Percentiles rank a stretch among this genome's conserved stretches.
Conservation (phyloP, 2,329 filamentous ascomycete genomes). For the Xylaria sp. region DNA sequence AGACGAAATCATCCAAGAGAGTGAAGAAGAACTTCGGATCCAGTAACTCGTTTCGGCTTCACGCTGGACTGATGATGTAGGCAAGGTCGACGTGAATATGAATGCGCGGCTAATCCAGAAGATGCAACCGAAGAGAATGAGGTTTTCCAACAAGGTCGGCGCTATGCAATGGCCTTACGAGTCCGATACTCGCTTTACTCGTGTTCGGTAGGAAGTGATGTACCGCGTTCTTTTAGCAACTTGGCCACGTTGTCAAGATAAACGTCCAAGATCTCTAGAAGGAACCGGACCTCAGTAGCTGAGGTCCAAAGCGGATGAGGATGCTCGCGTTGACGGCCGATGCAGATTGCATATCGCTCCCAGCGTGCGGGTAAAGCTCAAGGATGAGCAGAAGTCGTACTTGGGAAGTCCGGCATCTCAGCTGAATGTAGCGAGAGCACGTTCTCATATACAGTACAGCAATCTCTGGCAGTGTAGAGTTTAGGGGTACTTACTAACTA, state of each 20-base stretch:
- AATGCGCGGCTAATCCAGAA: not conserved
- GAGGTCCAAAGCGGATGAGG: not conserved
- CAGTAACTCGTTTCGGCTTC: not conserved
- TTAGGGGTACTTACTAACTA: not conserved
- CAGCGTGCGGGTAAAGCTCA: not conserved
- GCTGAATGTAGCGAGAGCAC: not conserved
- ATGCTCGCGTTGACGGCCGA: not conserved
- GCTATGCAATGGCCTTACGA: not conserved
- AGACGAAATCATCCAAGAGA: not conserved
- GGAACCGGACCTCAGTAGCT: not conserved
- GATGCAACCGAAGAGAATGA: not conserved
- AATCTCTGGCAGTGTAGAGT: not conserved
- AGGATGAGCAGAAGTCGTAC: not conserved
- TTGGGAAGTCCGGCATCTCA: not conserved
- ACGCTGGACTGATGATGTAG: not conserved
- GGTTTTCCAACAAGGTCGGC: not conserved
- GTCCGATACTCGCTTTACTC: not conserved
- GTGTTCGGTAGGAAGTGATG: not conserved
- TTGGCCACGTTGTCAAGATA: not conserved
- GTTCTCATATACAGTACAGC: not conserved
- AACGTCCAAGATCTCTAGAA: not conserved
- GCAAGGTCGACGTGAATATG: conserved; percentile 1
- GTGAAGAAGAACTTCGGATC: not conserved
- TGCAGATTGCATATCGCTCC: not conserved
- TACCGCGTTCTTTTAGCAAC: not conserved